A percentile compares a stretch with the other conserved stretches of the same genome.
These are phyloP conservation scores for Aspergillus nanangensis DNA, from an alignment of 495 filamentous ascomycete species.

Conservation along the genomic window DNA sequence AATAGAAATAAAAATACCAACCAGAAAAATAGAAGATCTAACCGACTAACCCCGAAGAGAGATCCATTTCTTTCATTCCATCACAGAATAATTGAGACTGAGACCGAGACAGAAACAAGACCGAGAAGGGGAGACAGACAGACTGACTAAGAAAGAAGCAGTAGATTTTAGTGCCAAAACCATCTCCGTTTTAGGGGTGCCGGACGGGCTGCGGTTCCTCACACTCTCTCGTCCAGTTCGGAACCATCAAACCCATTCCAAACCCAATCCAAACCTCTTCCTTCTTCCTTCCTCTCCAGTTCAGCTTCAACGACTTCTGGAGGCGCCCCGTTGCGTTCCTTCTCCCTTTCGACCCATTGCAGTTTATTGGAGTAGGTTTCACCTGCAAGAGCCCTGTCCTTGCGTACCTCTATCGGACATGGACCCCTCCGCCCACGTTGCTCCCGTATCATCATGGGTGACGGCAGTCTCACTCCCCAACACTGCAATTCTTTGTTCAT, in stretches of 20 bases:
- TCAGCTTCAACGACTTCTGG: background rate
- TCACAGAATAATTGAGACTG: no score
- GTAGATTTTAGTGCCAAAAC: no score
- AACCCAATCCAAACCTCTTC: background rate
- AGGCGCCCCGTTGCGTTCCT: no score
- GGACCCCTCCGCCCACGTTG: constrained; percentile 16
- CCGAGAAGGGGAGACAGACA: background rate
- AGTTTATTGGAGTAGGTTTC: constrained; percentile 13
- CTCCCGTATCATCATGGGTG: constrained; percentile 4
- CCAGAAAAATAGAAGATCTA: background rate
- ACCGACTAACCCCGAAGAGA: background rate
- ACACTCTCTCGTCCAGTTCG: constrained; percentile 2
- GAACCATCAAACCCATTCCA: background rate
- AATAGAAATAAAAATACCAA: background rate
- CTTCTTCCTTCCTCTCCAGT: background rate
- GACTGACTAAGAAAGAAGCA: background rate
- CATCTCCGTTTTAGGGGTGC: constrained; percentile 12
- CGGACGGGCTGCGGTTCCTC: background rate
- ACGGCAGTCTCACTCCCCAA: constrained; percentile 5
- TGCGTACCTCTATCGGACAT: constrained; percentile 6
- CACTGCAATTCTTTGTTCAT: constrained; percentile 9
- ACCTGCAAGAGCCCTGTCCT: constrained; percentile 3
- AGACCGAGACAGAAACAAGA: no score
- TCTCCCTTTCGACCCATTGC: constrained; percentile 6
- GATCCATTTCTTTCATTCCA: no score